Evolutionary conservation across 2,329 filamentous ascomycete species (phyloP), one percentile per base, ranked within the genome.

Genomic region (Apiospora marii): DNA sequence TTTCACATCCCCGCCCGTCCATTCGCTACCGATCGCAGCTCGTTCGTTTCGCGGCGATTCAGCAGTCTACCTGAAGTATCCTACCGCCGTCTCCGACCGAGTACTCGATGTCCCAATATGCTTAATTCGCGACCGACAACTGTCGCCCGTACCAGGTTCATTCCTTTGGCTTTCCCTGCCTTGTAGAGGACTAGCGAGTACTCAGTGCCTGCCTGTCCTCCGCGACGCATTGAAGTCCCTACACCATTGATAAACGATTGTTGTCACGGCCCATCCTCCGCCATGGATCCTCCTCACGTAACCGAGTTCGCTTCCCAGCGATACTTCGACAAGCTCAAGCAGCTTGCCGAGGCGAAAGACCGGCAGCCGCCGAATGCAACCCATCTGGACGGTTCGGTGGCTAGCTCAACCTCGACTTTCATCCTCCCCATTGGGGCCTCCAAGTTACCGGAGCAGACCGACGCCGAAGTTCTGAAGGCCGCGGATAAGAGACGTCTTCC

Each of bases 221-320:
- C 73, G 64, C 70, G 73, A 72, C 53, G 70, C 73, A 58, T 51
- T 76, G 76, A 75, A 75, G 75, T 74, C 70, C 19, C 16, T 37
- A 61, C 30, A 22, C 14, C 5, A 41, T 37, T 34, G 34, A 64
- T 34, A 41, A 22, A 64, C 58, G 19, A 41, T 41, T 34, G 19
- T 64, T 22, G 30, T 64, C 34, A n/a, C 58, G 24, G 34, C 22
- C 34, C n/a, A 41, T 41, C 34, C 30, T 74, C 70, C 80, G 81
- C 81, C 78, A 91, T 91, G 89, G 90, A 92, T 75, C 89, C 88
- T 78, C 85, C 87, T 76, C 90, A 91, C 75, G 85, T 90, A 74
- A 91, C 90, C 73, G 90, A 92, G 80, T 92, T 92, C 82, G 90
- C 89, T 74, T 92, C 90, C 64, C 85, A 89, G 81, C 88, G 88